Evolutionary conservation across 2,329 filamentous ascomycete species (phyloP).

Genomic region (Epichloe hybrida): DNA sequence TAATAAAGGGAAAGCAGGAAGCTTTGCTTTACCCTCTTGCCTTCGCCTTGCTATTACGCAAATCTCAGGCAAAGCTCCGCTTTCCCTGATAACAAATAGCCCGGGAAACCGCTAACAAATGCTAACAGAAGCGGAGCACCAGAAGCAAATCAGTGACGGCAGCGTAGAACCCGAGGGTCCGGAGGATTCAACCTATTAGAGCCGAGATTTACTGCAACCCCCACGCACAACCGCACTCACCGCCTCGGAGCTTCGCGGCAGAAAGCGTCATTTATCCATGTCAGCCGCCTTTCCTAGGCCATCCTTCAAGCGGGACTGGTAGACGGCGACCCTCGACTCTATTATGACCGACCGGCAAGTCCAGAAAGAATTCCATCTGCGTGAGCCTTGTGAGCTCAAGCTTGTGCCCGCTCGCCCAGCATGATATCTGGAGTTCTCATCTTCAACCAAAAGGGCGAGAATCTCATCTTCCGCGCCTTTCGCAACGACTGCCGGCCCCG

Average conservation of each 20-base stretch:
- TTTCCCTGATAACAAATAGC: no score
- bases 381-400: not conserved
- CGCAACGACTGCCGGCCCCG: constrained; percentile 96
- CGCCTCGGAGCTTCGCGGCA: constrained; percentile 5
- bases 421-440: constrained; percentile 97
- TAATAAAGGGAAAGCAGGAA: no score
- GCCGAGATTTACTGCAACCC: no score
- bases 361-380: not conserved
- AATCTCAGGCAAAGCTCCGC: no score
- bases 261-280: constrained; percentile 1
- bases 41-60: no score
- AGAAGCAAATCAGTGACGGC: no score
- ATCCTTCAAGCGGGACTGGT: not conserved
- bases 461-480: constrained; percentile 98
- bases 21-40: no score
- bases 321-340: not conserved
- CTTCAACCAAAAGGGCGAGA: constrained; percentile 99
- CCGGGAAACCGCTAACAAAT: no score
- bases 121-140: no score
- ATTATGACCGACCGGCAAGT: not conserved
- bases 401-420: constrained; percentile 20
- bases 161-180: no score
- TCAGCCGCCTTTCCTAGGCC: not conserved
- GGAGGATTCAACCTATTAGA: no score
- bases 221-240: not conserved